Percentiles rank a stretch among this genome's conserved stretches.
Evolutionary conservation across 2,329 filamentous ascomycete species (phyloP).

Genomic region (Xenoacremonium recifei): DNA sequence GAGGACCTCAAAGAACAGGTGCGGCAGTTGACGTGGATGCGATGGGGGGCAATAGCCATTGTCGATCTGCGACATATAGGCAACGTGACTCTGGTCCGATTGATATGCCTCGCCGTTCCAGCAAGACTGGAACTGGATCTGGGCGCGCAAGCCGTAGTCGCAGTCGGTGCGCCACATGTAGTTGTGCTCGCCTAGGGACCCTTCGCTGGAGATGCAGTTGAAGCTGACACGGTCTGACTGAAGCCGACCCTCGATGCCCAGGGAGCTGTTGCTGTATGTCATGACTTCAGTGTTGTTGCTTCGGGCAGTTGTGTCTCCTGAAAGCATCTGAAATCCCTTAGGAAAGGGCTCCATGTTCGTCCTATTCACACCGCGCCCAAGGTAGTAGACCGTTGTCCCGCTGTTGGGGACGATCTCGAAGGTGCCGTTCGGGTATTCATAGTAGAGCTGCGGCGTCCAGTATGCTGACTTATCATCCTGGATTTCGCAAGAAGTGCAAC

Average conservation of each 20-base stretch:
- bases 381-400: conserved; percentile 21
- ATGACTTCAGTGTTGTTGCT: conserved; percentile 16
- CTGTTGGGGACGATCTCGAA: conserved; percentile 22
- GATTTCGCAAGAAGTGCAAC: conserved; percentile 21
- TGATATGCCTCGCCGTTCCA: conserved; percentile 23
- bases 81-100: conserved; percentile 20
- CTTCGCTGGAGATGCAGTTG: conserved; percentile 21
- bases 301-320: conserved; percentile 15
- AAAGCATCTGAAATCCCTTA: conserved; percentile 20
- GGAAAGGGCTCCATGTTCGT: conserved; percentile 21
- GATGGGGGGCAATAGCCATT: conserved; percentile 20
- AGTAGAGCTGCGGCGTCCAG: conserved; percentile 23
- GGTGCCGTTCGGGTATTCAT: conserved; percentile 17
- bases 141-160: conserved; percentile 22
- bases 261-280: conserved; percentile 16
- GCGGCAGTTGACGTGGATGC: conserved; percentile 19
- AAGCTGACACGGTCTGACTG: conserved; percentile 21
- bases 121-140: conserved; percentile 22
- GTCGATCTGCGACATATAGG: conserved; percentile 22
- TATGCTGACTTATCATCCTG: conserved; percentile 24
- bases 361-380: conserved; percentile 21
- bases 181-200: conserved; percentile 13
- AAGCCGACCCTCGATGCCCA: conserved; percentile 12
- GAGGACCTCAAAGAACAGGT: conserved; percentile 21
- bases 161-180: conserved; percentile 22